Evolutionary conservation across 176 grass and related monocot species (phyloP).

Genomic region (Avena atlantica): DNA sequence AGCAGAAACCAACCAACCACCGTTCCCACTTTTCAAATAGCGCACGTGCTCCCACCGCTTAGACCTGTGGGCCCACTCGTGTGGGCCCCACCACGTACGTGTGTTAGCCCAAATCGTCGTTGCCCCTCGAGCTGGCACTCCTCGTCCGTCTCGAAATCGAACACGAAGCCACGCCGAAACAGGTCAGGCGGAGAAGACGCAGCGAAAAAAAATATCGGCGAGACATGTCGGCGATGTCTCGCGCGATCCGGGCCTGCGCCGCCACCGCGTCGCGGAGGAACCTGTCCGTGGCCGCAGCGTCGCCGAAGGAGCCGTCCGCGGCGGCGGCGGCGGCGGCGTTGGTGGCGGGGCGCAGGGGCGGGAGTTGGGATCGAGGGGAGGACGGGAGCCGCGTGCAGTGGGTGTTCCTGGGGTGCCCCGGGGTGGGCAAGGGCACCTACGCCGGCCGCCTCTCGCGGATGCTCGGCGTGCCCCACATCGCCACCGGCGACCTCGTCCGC

Average conservation of each 20-base stretch:
- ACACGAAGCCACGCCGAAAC: neutral
- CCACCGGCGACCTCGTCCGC: conserved; percentile 97
- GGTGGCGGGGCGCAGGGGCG: conserved; percentile 17
- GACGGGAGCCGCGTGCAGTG: conserved; percentile 76
- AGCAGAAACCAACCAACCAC: conserved; percentile 20
- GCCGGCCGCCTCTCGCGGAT: conserved; percentile 88
- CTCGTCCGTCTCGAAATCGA: conserved; percentile 22
- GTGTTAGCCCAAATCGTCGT: conserved; percentile 34
- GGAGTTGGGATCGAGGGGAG: conserved; percentile 33
- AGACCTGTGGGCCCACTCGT: accelerated
- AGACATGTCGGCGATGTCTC: conserved; percentile 61
- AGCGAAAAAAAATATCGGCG: conserved; percentile 39
- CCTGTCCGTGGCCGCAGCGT: neutral
- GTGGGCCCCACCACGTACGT: neutral
- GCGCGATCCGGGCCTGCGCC: conserved; percentile 46
- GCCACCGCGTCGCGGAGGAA: conserved; percentile 14
- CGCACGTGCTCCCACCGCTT: conserved; percentile 28
- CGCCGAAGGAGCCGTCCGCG: conserved; percentile 13
- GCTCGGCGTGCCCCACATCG: conserved; percentile 86
- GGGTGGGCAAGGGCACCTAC: conserved; percentile 98
- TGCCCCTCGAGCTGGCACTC: neutral
- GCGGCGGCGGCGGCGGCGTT: conserved; percentile 4
- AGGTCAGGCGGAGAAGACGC: neutral
- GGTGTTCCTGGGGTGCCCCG: conserved; percentile 94
- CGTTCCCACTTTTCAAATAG: neutral